Evolutionary conservation across 2,329 filamentous ascomycete species (phyloP).

Genomic region (Microdochium trichocladiopsis): DNA sequence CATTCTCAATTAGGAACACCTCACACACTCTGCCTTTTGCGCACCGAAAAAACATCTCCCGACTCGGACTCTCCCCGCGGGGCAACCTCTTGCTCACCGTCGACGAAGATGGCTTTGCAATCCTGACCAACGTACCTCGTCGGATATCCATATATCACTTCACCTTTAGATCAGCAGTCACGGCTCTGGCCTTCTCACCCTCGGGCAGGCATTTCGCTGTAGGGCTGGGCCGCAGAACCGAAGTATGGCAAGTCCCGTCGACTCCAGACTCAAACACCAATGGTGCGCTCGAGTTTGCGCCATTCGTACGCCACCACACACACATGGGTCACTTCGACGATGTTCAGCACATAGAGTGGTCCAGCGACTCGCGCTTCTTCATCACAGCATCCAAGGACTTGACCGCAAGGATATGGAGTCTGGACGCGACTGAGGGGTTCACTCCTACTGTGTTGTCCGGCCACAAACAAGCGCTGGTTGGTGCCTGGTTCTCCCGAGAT

Average conservation of each 20-base stretch:
- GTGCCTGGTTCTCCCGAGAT: conserved; percentile 94
- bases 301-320: conserved; percentile 81
- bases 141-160: conserved; percentile 89
- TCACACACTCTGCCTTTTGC: conserved; percentile 83
- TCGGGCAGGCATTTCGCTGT: conserved; percentile 88
- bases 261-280: conserved; percentile 73
- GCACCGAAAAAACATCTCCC: conserved; percentile 87
- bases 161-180: conserved; percentile 80
- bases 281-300: conserved; percentile 88
- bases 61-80: conserved; percentile 79
- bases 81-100: conserved; percentile 90
- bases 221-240: conserved; percentile 76
- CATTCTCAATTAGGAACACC: conserved; percentile 58
- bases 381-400: conserved; percentile 87
- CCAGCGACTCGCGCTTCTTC: conserved; percentile 91
- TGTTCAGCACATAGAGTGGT: conserved; percentile 87
- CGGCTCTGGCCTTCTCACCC: conserved; percentile 82
- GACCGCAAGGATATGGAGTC: conserved; percentile 90
- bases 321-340: conserved; percentile 86
- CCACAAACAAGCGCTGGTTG: conserved; percentile 82
- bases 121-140: conserved; percentile 83
- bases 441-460: conserved; percentile 83
- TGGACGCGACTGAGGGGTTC: conserved; percentile 81
- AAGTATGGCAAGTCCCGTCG: conserved; percentile 94
- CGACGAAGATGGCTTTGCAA: conserved; percentile 90